Base-by-base conservation (phyloP, 805 yeast genomes). In the Saccharomyces eubayanus region DNA sequence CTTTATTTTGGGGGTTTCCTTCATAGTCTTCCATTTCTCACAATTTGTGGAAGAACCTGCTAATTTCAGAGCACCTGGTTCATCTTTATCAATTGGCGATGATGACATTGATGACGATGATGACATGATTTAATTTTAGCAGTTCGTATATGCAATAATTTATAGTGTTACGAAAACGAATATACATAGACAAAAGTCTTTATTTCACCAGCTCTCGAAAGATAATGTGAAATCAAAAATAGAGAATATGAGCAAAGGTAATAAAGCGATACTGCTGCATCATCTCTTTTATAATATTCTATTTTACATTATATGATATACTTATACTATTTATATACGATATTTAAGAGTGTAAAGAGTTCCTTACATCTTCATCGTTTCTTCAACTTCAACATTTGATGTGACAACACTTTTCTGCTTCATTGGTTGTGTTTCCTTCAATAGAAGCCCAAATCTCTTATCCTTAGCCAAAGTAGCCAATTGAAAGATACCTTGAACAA, bases 41-140 rank as follows among this genome's bases (percentile, higher is more conserved):
- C 89, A 91, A 20, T 79, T 86, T 56, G 74, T 88, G 46, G 84
- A 87, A 51, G 85, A 90, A 29, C 97, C 96, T 20, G 86, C 80
- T 54, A 88, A 85, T 71, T 88, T 89, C 87, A 86, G 78, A 62
- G 72, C 77, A 41, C 83, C 75, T 46, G 75, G 75, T n/a, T 75
- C 67, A 43, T 68, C 71, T 6, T 54, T 72, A 16, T 59, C 69
- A 16, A 67, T 69, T 20, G 67, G 66, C 31, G 75, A 70, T 28
- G 74, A 68, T 21, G 75, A 72, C 41, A 76, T 71, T 49, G 60
- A 59, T 40, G 61, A 56, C 48, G 50, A 31, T 24, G 43, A 36
- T 6, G 43, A 36, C 21, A 36, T 36, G 43, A 36, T 36, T 36
- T 36, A 36, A 16, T 36, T 16, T 36, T 36, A 11, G 24, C 8